A percentile compares a stretch with the other conserved stretches of the same genome.
phyloP scores from a whole-genome alignment of 2,329 filamentous ascomycete genomes.

The Cordyceps militaris region DNA sequence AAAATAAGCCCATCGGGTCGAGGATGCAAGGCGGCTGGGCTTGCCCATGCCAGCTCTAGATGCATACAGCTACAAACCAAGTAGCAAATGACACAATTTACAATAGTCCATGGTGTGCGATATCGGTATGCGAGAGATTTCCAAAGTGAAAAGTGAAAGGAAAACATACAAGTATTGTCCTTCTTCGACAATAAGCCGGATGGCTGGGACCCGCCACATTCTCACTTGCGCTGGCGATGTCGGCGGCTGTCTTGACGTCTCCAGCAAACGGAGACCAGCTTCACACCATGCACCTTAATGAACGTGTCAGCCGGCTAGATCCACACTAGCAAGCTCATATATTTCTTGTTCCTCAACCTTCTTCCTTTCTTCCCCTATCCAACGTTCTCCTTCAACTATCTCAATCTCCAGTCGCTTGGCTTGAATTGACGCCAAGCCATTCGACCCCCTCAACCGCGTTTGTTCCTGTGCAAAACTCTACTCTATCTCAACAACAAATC shows the following conservation, averaged over 20 bases:
- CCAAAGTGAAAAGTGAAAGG: not conserved
- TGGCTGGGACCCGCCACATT: not conserved
- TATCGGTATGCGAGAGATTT: not conserved
- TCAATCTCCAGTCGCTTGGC: not conserved
- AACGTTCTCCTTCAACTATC: not conserved
- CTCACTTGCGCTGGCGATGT: not conserved
- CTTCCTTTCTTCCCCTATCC: not conserved
- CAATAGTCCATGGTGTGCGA: not conserved
- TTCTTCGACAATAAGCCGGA: not conserved
- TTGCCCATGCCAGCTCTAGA: conserved; percentile 1
- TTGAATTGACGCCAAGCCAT: conserved; percentile 7
- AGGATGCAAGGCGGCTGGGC: not conserved
- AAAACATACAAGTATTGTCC: not conserved
- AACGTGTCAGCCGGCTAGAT: not conserved
- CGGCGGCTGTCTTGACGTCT: not conserved
- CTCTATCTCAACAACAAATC: not conserved
- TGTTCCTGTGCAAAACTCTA: not conserved
- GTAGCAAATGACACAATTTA: conserved; percentile 8
- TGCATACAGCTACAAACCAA: conserved; percentile 1
- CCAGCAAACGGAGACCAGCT: conserved; percentile 3
- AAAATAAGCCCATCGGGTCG: not conserved
- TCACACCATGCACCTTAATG: not conserved
- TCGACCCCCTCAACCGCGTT: not conserved
- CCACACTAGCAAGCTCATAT: not conserved
- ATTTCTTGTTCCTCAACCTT: not conserved